Evolutionary conservation across 2,329 filamentous ascomycete genomes (phyloP).

Genomic region (Myriangium duriaei): DNA sequence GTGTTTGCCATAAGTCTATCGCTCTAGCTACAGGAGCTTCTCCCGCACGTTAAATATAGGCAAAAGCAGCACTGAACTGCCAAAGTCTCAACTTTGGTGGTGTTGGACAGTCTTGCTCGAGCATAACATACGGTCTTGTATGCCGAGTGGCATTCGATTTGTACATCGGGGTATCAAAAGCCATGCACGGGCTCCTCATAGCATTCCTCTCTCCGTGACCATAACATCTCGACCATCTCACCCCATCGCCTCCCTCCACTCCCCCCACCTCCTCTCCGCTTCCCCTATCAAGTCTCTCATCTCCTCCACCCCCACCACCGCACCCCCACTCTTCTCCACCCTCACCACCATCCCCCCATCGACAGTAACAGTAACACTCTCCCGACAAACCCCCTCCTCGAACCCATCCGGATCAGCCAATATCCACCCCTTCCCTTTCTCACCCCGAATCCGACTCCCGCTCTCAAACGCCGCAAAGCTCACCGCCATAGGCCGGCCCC

Average conservation of each 20-base stretch:
- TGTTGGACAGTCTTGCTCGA: too few species aligned
- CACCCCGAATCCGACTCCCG: slow-evolving; percentile 14
- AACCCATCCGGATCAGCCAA: slow-evolving; percentile 80
- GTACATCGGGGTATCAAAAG: too few species aligned
- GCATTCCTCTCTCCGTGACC: too few species aligned
- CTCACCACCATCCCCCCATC: slow-evolving; percentile 46
- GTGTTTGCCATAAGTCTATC: not conserved
- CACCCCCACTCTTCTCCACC: slow-evolving; percentile 76
- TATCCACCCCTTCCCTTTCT: slow-evolving; percentile 44
- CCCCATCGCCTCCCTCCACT: slow-evolving; percentile 34
- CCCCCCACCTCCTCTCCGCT: slow-evolving; percentile 52
- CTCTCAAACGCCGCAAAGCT: slow-evolving; percentile 70
- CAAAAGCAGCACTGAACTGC: not conserved
- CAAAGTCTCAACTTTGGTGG: too few species aligned
- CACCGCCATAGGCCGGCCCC: slow-evolving; percentile 59
- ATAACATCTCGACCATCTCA: too few species aligned
- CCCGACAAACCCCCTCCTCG: slow-evolving; percentile 74
- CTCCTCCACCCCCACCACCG: slow-evolving; percentile 50
- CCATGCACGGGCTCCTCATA: too few species aligned
- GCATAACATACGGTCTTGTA: too few species aligned
- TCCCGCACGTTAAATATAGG: not conserved
- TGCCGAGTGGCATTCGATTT: too few species aligned
- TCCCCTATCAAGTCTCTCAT: slow-evolving; percentile 45
- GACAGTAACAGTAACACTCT: slow-evolving; percentile 74
- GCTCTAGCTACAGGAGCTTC: not conserved